phyloP scores from a whole-genome alignment of 495 filamentous ascomycete species.

The Podospora tetraspora region DNA sequence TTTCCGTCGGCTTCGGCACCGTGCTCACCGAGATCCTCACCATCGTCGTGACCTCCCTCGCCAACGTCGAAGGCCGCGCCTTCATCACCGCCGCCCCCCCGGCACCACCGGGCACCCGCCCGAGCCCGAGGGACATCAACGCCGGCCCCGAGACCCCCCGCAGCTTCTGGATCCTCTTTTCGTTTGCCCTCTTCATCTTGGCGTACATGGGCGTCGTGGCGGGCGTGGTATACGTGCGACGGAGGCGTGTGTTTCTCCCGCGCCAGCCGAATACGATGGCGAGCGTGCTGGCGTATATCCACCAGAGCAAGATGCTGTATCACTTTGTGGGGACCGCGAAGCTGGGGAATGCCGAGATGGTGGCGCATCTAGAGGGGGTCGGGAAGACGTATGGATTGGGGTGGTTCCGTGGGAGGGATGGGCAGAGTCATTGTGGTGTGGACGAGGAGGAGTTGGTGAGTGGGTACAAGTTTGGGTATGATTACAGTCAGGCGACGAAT shows the following conservation, averaged over 20 bases:
- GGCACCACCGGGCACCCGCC: background rate
- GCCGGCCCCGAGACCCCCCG: conserved; percentile 55
- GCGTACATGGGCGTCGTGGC: conserved; percentile 51
- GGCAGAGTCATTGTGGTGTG: conserved; percentile 60
- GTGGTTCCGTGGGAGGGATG: conserved; percentile 65
- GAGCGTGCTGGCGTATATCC: conserved; percentile 64
- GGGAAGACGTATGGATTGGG: conserved; percentile 65
- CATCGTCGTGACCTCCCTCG: conserved; percentile 58
- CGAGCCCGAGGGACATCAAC: conserved; percentile 29
- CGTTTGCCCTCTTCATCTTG: conserved; percentile 54
- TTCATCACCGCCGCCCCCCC: conserved; percentile 33
- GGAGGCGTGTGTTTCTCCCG: conserved; percentile 60
- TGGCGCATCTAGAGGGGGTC: conserved; percentile 43
- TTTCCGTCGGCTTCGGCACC: conserved; percentile 55
- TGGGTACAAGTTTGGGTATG: conserved; percentile 55
- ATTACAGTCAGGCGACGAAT: conserved; percentile 36
- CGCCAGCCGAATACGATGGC: conserved; percentile 69
- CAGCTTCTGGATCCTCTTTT: conserved; percentile 56
- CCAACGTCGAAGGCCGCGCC: conserved; percentile 51
- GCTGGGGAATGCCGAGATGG: conserved; percentile 53
- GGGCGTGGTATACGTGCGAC: conserved; percentile 46
- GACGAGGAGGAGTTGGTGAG: conserved; percentile 63
- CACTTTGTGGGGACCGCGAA: conserved; percentile 63
- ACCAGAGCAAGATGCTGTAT: conserved; percentile 68
- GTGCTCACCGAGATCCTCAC: conserved; percentile 64